Evolutionary conservation across 768 basidiomycete species (phyloP), one percentile per base, ranked within the genome.

Genomic region (Artomyces pyxidatus): DNA sequence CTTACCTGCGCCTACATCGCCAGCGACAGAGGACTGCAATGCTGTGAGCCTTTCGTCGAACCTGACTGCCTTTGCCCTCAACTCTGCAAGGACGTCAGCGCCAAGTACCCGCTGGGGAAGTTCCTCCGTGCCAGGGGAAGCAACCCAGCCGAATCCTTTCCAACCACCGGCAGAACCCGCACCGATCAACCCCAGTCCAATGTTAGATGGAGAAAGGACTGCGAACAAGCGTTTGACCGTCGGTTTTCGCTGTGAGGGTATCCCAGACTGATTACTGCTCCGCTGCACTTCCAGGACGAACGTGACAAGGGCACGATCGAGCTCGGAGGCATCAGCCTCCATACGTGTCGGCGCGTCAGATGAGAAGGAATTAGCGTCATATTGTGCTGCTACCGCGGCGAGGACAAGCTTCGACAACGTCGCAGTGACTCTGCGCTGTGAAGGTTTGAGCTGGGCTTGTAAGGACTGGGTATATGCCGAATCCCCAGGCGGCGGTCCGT

Each of bases 371-470:
- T 80, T 82, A 0, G 85, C 83, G 58, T 89, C 84, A 52, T 87
- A 88, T 58, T 86, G 81, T 67, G 89, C 83, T 0, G 93, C 91
- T 42, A 95, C 84, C n/a, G 89, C 83, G 7, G 87, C 89, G 3
- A 96, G 77, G 26, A 95, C 88, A 25, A 97, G 73, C 62, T 93
- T 85, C 17, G 89, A 93, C 8, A 95, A 71, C 0, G 90, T 91
- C 7, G 90, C 88, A 2, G 90, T 89, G 27, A 95, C 85, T 58
- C 88, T 89, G 45, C 88, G 75, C 49, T 90, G 89, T 0, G 81
- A 80, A 6, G 85, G 83, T 64, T 90, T 91, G 37, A 91, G 70
- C 46, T 66, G 65, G 5, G 61, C 54, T 51, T 69, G 67, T 7
- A 84, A 69, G 3, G 81, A 71, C 55, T 78, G 75, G 1, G 76